Conservation (phyloP, 352 stramenopile genomes). For the Globisporangium barbulae region DNA sequence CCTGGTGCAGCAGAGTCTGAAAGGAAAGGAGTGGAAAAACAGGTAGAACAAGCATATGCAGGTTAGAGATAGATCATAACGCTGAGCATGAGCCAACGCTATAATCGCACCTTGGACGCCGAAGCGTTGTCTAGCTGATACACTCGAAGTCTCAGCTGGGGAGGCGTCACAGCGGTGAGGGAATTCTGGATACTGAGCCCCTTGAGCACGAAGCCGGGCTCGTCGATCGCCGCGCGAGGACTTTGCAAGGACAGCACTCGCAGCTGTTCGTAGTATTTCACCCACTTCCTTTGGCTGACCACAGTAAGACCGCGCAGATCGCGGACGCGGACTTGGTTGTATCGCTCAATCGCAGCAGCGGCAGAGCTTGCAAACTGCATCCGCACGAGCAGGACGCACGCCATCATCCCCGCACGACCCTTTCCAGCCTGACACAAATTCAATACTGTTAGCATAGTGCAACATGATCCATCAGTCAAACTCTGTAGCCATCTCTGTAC, state of each 20-base stretch:
- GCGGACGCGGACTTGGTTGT: constrained; percentile 60
- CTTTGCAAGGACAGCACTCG: not conserved
- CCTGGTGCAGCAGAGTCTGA: constrained; percentile 39
- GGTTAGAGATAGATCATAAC: not conserved
- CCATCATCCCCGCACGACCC: constrained; percentile 75
- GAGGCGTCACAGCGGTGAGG: constrained; percentile 15
- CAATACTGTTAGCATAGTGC: not conserved
- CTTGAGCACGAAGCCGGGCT: constrained; percentile 8
- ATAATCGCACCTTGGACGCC: constrained; percentile 23
- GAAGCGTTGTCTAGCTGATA: constrained; percentile 28
- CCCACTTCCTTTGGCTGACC: constrained; percentile 69
- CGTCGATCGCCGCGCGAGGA: not conserved
- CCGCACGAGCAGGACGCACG: constrained; percentile 65
- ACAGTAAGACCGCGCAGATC: constrained; percentile 63
- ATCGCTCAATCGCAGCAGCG: constrained; percentile 49
- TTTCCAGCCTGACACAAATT: constrained; percentile 46
- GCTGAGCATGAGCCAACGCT: not conserved
- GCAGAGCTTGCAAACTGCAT: constrained; percentile 53
- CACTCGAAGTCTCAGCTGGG: constrained; percentile 43
- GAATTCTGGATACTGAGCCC: constrained; percentile 14
- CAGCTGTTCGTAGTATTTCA: constrained; percentile 53
- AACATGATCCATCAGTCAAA: not conserved
- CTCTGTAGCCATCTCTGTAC: not conserved
- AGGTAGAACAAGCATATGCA: not conserved
- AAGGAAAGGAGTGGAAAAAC: not conserved